Evolutionary conservation across 2,329 filamentous ascomycete species (phyloP).

Genomic region (Aspergillus niger): DNA sequence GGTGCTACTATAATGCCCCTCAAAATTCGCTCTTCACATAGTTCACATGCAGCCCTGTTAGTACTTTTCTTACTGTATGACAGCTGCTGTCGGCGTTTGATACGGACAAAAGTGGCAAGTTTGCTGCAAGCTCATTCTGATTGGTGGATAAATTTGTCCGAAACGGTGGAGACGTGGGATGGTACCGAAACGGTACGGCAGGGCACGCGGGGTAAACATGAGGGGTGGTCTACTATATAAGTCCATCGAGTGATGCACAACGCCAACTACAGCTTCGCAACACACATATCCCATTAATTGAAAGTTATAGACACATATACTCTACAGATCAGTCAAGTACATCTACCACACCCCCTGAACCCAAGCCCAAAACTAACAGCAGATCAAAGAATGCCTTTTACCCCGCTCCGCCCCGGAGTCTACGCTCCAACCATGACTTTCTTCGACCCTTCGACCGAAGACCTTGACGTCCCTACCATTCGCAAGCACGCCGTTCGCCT

Average conservation of each 20-base stretch:
- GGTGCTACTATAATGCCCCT: neutral
- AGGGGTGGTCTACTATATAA: slow-evolving; percentile 7
- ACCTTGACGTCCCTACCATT: slow-evolving; percentile 77
- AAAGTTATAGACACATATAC: neutral
- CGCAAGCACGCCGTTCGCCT: slow-evolving; percentile 79
- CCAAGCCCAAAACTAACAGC: neutral
- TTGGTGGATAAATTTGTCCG: slow-evolving; percentile 7
- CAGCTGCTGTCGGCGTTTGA: slow-evolving; percentile 4
- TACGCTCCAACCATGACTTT: slow-evolving; percentile 91
- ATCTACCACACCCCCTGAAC: neutral
- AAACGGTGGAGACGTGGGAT: slow-evolving; percentile 1
- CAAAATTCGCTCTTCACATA: neutral
- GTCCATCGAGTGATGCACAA: neutral
- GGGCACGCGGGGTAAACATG: slow-evolving; percentile 9
- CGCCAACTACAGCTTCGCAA: neutral
- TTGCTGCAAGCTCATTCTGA: neutral
- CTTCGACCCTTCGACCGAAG: slow-evolving; percentile 80
- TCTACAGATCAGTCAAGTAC: neutral
- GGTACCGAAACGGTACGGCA: slow-evolving; percentile 2
- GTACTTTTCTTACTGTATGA: neutral
- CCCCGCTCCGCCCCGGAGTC: slow-evolving; percentile 75
- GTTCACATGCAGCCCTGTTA: neutral
- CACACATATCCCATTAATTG: neutral
- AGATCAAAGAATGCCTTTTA: slow-evolving; percentile 39
- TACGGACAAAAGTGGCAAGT: slow-evolving; percentile 1